Evolutionary conservation across 1,139 yeast genomes (phyloP).

Genomic region (Blastobotrys apis): DNA sequence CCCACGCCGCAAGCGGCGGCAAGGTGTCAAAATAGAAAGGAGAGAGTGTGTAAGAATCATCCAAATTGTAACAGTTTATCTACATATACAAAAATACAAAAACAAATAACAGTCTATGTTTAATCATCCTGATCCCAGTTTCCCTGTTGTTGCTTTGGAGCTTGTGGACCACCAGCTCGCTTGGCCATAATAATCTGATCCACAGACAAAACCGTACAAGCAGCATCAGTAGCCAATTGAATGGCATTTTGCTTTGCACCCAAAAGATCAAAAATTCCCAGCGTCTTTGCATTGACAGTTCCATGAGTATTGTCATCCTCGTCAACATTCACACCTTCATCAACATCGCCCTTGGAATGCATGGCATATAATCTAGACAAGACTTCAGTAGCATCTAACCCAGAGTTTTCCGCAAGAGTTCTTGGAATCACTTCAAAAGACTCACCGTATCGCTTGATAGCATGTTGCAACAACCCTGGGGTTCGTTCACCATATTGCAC

Average conservation of each 20-base stretch:
- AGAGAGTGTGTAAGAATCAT: too few relatives aligned
- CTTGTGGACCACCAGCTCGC: constrained; percentile 94
- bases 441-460: constrained; percentile 89
- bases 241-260: constrained; percentile 83
- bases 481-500: constrained; percentile 87
- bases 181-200: constrained; percentile 93
- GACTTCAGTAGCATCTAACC: constrained; percentile 83
- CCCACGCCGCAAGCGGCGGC: too few relatives aligned
- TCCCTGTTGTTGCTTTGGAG: constrained; percentile 88
- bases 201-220: constrained; percentile 81
- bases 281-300: constrained; percentile 61
- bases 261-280: constrained; percentile 73
- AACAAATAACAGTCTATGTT: too few relatives aligned
- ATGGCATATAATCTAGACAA: constrained; percentile 85
- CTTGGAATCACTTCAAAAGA: constrained; percentile 95
- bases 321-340: constrained; percentile 56
- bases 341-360: constrained; percentile 48
- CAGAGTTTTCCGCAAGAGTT: constrained; percentile 90
- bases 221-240: constrained; percentile 92
- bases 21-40: too few relatives aligned
- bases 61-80: too few relatives aligned
- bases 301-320: constrained; percentile 63
- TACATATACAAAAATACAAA: too few relatives aligned
- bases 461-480: constrained; percentile 88
- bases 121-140: constrained; percentile 97